Evolutionary conservation across 2,329 filamentous ascomycete genomes (phyloP), one percentile per base, ranked within the genome.

Genomic region (Drechslera avenae): DNA sequence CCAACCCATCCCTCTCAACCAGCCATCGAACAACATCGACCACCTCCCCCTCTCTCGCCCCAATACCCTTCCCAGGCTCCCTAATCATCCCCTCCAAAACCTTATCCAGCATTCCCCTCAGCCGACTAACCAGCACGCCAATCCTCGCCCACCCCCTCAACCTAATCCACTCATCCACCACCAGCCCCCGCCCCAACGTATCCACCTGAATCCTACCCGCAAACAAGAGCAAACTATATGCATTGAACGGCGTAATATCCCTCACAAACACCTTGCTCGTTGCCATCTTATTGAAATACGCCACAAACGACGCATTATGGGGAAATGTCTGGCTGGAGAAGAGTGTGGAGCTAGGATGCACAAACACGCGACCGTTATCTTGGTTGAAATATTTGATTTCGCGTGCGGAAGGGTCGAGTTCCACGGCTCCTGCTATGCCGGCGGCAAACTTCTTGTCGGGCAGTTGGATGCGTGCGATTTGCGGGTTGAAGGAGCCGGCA

Each of bases 391-490:
- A 99, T 71, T 91, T 94, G 75, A 99, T 97, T 3, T 88, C 90
- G 45, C 86, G 83, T 4, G 93, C 93, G 74, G 97, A 93, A 0
- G 93, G 93, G 68, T 99, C 94, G 5, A 97, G 81, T 71, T 94
- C 93, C 1, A 97, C 90, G 0, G 94, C 90, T 6, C 94, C 94
- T 1, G 90, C 90, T 57, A 95, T 84, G 2, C 90, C 91, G 30
- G 87, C 86, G 10, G 90, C 89, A 73, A 95, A 99, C 73, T 97
- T 97, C 78, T 96, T 96, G 75, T 96, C 91, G 0, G 94, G 94
- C 62, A 97, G 90, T 59, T 91, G 88, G 68, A 99, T 96, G 45
- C 92, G 86, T 12, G 91, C 91, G 58, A 97, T 86, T 74, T 97
- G 93, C 0, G 94, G 94, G 33, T 78, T 78, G 72, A 83, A 81